Evolutionary conservation across 345 rosid genomes (phyloP).

Genomic region (Odontarrhena argentea): DNA sequence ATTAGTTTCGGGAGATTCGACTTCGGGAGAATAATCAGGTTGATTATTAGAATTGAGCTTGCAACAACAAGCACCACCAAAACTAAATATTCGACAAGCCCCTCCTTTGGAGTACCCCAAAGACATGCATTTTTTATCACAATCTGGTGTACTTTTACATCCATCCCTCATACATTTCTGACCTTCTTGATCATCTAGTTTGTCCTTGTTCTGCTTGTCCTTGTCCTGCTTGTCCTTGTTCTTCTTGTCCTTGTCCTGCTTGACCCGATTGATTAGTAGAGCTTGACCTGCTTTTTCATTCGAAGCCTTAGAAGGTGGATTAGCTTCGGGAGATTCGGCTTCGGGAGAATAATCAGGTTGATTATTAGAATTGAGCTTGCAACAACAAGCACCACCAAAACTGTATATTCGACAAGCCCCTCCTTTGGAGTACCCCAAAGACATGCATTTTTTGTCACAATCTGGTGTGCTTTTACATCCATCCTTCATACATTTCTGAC

Average conservation of each 20-base stretch:
- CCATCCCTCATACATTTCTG: background rate
- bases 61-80: conserved; percentile 26
- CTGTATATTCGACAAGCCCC: conserved; percentile 19
- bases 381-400: conserved; percentile 24
- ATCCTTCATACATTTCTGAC: background rate
- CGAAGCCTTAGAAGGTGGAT: too few species aligned
- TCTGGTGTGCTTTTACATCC: background rate
- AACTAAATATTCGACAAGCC: conserved; percentile 6
- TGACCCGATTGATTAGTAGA: too few species aligned
- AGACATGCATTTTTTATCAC: conserved; percentile 10
- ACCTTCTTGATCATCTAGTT: too few species aligned
- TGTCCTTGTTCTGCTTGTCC: too few species aligned
- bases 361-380: conserved; percentile 20
- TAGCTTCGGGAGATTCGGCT: background rate
- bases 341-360: background rate
- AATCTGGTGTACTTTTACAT: background rate
- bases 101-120: conserved; percentile 29
- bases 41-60: conserved; percentile 10
- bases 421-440: conserved; percentile 22
- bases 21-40: background rate
- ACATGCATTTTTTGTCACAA: conserved; percentile 12
- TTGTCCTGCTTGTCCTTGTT: too few species aligned
- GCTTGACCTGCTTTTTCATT: too few species aligned
- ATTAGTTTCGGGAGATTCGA: background rate
- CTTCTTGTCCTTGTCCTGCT: too few species aligned